Evolutionary conservation across 208 protist genomes (phyloP).

Genomic region (Sergeia podlipaevii): DNA sequence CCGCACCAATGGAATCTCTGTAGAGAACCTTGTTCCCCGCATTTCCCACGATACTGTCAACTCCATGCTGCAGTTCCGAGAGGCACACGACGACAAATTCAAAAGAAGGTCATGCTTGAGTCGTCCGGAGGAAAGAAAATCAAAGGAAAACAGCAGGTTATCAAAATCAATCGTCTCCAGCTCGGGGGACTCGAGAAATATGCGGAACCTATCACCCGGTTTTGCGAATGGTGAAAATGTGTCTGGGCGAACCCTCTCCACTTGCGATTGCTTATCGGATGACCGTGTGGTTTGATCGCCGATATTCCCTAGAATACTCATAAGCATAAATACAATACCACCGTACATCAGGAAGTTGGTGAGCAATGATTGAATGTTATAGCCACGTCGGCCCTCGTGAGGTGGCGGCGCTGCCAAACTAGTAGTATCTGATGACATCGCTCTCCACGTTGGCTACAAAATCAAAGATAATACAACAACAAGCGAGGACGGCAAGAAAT

Average conservation of each 20-base stretch:
- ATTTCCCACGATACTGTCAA: conserved; percentile 21
- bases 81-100: conserved; percentile 13
- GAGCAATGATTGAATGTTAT: too few relatives aligned
- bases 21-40: conserved; percentile 20
- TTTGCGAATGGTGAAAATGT: conserved; percentile 10
- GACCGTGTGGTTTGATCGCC: too few relatives aligned
- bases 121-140: neutral
- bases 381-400: too few relatives aligned
- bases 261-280: neutral
- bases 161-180: conserved; percentile 18
- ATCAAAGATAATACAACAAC: too few relatives aligned
- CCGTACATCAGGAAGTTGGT: neutral
- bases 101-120: conserved; percentile 3
- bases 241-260: neutral
- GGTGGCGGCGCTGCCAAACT: too few relatives aligned
- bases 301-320: neutral
- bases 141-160: conserved; percentile 7
- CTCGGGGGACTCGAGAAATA: conserved; percentile 13
- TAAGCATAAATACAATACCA: conserved; percentile 4
- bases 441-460: too few relatives aligned
- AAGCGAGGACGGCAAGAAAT: too few relatives aligned
- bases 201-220: conserved; percentile 17
- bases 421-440: too few relatives aligned
- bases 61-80: conserved; percentile 16
- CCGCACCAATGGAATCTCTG: conserved; percentile 18